Evolutionary conservation across 495 filamentous ascomycete species (phyloP).

Genomic region (Sporormia fimetaria): DNA sequence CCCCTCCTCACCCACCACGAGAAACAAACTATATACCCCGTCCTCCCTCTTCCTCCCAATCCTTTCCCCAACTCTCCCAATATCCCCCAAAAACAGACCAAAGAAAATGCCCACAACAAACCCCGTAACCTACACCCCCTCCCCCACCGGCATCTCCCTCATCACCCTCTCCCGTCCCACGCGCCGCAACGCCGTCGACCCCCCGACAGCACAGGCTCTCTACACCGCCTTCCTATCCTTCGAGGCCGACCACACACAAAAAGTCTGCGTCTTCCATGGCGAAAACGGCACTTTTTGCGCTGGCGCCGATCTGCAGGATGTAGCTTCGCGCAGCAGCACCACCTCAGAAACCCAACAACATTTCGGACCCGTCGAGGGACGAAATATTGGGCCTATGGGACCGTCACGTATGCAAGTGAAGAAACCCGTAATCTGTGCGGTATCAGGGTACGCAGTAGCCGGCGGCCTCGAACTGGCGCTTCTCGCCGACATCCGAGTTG

Average conservation of each 20-base stretch:
- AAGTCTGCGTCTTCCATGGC: conserved; percentile 37
- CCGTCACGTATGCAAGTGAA: conserved; percentile 34
- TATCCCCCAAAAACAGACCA: no score
- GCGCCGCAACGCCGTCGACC: conserved; percentile 23
- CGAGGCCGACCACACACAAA: conserved; percentile 37
- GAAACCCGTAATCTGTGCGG: conserved; percentile 36
- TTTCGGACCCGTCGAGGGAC: conserved; percentile 20
- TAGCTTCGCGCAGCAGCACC: not conserved
- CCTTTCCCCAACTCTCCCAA: not conserved
- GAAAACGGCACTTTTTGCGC: conserved; percentile 36
- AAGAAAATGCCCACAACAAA: no score
- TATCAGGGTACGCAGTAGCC: conserved; percentile 40
- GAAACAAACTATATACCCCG: no score
- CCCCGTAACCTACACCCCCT: conserved; percentile 1
- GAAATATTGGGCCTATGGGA: conserved; percentile 35
- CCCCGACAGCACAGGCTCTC: conserved; percentile 27
- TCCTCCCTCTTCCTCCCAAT: not conserved
- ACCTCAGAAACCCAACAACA: not conserved
- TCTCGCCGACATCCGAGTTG: conserved; percentile 38
- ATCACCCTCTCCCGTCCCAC: conserved; percentile 34
- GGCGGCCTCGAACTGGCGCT: conserved; percentile 41
- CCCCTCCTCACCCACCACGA: no score
- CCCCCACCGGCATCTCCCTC: conserved; percentile 34
- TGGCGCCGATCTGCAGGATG: conserved; percentile 37
- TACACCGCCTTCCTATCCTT: conserved; percentile 35